Percentiles rank a stretch among this genome's conserved stretches.
These are phyloP conservation scores for Saururus chinensis DNA, from an alignment of 164 flowering plant species.

Conservation along the genomic window DNA sequence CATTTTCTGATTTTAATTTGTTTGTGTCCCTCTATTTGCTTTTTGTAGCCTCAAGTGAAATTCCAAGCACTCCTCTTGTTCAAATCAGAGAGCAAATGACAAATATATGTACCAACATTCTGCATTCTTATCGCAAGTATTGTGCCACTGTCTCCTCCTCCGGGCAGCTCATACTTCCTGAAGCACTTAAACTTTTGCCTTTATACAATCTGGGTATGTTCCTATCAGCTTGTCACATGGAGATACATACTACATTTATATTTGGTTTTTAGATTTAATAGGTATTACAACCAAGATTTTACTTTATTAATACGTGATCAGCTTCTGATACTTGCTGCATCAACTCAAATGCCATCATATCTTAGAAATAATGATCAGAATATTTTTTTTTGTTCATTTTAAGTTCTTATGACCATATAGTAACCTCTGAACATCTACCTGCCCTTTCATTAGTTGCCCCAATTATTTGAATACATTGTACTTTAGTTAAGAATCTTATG, in stretches of 20 bases:
- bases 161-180: constrained; percentile 96
- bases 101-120: constrained; percentile 61
- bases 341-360: no score
- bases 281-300: not conserved
- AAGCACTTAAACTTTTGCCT: constrained; percentile 91
- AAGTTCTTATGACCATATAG: no score
- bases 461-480: no score
- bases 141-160: constrained; percentile 95
- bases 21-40: no score
- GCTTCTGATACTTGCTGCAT: no score
- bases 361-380: no score
- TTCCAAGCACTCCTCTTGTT: constrained; percentile 52
- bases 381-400: no score
- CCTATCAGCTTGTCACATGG: not conserved
- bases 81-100: constrained; percentile 70
- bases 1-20: no score
- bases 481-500: no score
- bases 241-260: not conserved
- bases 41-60: constrained; percentile 60
- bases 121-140: constrained; percentile 80
- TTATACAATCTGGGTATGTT: constrained; percentile 72
- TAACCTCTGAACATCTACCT: no score
- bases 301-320: no score
- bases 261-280: not conserved
- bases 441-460: no score